Percentiles rank a stretch among this genome's conserved stretches.
These are phyloP conservation scores for Sphagnum contortum DNA, from an alignment of 225 moss, liverwort and hornwort genomes.

Conservation along the genomic window DNA sequence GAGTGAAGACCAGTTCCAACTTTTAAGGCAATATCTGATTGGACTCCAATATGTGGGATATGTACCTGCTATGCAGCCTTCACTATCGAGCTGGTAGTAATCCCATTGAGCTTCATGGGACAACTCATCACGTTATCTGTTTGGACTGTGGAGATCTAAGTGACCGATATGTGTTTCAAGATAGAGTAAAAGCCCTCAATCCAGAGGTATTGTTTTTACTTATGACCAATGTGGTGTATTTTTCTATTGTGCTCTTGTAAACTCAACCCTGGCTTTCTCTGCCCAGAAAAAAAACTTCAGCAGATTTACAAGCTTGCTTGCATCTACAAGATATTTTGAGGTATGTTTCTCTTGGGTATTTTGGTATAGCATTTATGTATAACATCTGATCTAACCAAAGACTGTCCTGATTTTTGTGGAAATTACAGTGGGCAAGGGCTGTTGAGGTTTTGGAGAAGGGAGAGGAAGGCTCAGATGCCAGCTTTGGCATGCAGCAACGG, in stretches of 20 bases:
- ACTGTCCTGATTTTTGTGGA: neutral
- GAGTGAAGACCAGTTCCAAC: too few relatives aligned
- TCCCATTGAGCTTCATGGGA: slow-evolving; percentile 83
- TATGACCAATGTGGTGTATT: neutral
- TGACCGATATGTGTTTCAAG: slow-evolving; percentile 68
- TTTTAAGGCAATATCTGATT: too few relatives aligned
- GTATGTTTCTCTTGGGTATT: neutral
- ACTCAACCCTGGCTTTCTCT: neutral
- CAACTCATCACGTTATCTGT: slow-evolving; percentile 73
- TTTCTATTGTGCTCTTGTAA: neutral
- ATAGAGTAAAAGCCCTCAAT: slow-evolving; percentile 78
- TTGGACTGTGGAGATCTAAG: slow-evolving; percentile 55
- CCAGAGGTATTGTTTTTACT: slow-evolving; percentile 42
- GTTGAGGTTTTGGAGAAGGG: slow-evolving; percentile 67
- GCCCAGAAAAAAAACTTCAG: neutral
- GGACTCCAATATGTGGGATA: too few relatives aligned
- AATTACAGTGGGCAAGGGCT: slow-evolving; percentile 68
- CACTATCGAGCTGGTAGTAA: slow-evolving; percentile 85
- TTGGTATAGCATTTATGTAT: too few relatives aligned
- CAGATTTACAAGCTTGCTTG: neutral
- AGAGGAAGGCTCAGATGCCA: slow-evolving; percentile 55
- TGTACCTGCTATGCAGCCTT: slow-evolving; percentile 26
- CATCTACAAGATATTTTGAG: neutral
- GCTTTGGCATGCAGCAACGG: slow-evolving; percentile 88
- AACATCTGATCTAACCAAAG: too few relatives aligned